Percentiles rank a stretch among this genome's conserved stretches.
Evolutionary conservation across 176 grass and related monocot species (phyloP).

Genomic region (Dendrocalamus sinicus): DNA sequence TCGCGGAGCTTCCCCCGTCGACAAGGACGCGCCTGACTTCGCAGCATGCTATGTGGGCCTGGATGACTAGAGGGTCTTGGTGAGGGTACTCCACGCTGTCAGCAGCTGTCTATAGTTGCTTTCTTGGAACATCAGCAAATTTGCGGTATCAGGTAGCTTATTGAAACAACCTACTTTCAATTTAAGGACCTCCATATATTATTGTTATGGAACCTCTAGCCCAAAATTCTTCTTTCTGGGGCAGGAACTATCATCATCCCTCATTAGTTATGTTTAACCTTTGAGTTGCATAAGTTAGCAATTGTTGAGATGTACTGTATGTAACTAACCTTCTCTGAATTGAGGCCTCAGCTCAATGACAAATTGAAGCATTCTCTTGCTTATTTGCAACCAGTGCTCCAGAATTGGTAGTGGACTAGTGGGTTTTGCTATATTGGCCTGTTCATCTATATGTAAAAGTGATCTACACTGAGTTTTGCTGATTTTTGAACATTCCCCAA

Average conservation of each 20-base stretch:
- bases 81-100: too few relatives aligned
- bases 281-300: background rate
- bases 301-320: constrained; percentile 15
- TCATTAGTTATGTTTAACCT: background rate
- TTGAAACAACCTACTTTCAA: constrained; percentile 1
- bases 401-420: constrained; percentile 5
- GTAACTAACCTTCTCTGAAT: constrained; percentile 1
- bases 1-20: too few relatives aligned
- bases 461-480: background rate
- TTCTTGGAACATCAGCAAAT: constrained; percentile 95
- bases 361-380: constrained; percentile 1
- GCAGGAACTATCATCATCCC: background rate
- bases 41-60: too few relatives aligned
- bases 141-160: constrained; percentile 90
- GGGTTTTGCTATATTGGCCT: background rate
- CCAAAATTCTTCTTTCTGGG: constrained; percentile 4
- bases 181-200: constrained; percentile 11
- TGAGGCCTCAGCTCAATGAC: background rate
- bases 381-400: constrained; percentile 20
- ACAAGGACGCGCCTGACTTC: too few relatives aligned
- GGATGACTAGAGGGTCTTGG: too few relatives aligned
- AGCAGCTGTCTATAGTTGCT: constrained; percentile 80
- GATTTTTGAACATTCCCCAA: background rate
- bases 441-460: background rate
- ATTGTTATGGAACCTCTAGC: constrained; percentile 1